Conservation (phyloP, 2,329 filamentous ascomycete species). For the Penicillium nordicum region DNA sequence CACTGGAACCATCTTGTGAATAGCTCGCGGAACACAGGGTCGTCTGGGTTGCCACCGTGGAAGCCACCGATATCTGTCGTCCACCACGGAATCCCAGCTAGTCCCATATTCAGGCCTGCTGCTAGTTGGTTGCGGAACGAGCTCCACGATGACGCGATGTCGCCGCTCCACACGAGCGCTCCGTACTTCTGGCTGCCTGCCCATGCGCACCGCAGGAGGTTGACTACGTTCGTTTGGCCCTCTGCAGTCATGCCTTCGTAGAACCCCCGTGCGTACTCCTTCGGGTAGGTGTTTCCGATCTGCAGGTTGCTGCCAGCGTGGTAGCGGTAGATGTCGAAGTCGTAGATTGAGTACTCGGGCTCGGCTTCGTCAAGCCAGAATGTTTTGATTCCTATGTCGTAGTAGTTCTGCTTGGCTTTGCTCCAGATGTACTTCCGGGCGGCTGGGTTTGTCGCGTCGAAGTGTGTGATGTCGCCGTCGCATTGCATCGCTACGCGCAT, state of each 20-base stretch:
- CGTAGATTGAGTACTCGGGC: conserved; percentile 62
- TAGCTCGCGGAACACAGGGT: conserved; percentile 58
- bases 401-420: conserved; percentile 59
- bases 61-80: conserved; percentile 70
- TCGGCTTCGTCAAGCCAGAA: conserved; percentile 71
- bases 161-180: conserved; percentile 64
- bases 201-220: conserved; percentile 57
- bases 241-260: conserved; percentile 56
- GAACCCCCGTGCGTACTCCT: conserved; percentile 57
- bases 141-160: conserved; percentile 63
- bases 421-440: conserved; percentile 59
- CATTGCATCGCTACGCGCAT: conserved; percentile 58
- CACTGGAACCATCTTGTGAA: conserved; percentile 69
- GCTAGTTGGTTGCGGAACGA: conserved; percentile 59
- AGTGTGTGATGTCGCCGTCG: conserved; percentile 58
- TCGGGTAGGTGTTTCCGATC: conserved; percentile 60
- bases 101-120: conserved; percentile 63
- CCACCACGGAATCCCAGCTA: conserved; percentile 65
- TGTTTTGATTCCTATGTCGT: conserved; percentile 57
- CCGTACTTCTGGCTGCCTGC: conserved; percentile 62
- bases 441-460: conserved; percentile 61
- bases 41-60: conserved; percentile 59
- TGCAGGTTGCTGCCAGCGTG: conserved; percentile 52
- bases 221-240: conserved; percentile 58
- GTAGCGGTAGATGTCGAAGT: conserved; percentile 66